Evolutionary conservation across 331 rosid genomes (phyloP), one percentile per base, ranked within the genome.

Genomic region (Dryas integrifolia): DNA sequence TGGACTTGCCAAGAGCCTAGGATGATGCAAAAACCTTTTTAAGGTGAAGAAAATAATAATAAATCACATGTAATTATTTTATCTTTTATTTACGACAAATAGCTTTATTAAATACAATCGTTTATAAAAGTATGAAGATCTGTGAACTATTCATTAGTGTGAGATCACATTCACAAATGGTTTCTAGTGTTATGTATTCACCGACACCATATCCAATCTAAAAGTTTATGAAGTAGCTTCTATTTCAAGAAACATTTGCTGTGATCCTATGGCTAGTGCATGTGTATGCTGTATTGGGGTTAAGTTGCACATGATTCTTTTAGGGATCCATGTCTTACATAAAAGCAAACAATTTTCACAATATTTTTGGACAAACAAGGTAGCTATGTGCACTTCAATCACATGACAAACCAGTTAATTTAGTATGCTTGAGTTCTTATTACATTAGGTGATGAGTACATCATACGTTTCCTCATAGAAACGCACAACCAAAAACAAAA

Each of bases 241-340:
- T 7, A 46, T 69, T 51, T 38, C 49, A 69, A 16, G 18, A 9
- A 69, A 39, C 18, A 50, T 50, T 49, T 4, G 26, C 6, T 3
- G 26, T 15, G 44, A 35, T 67, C 45, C 7, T 47, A 7, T 26
- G 58, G 45, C 46, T 49, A 50, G 15, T 35, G 6, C 48, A 68
- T 68, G 58, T 50, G 60, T 60, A 3, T 11, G 16, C 4, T 49
- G 39, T 51, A 47, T n/a, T 9, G 72, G 1, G 1, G 16, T 38
- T 38, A 51, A 35, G 72, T n/a, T 15, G 61, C 49, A 68, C 35
- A 2, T 67, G 49, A 68, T 21, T 21, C 35, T 50, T 68, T 46
- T 12, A 26, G 56, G 43, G 56, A 39, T 38, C 47, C 45, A 15
- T 6, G 66, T 39, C 48, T 50, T 14, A 50, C 5, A 51, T 51